Evolutionary conservation across 2,329 filamentous ascomycete genomes (phyloP), one percentile per base, ranked within the genome.

Genomic region (Ophioceras dolichostomum): DNA sequence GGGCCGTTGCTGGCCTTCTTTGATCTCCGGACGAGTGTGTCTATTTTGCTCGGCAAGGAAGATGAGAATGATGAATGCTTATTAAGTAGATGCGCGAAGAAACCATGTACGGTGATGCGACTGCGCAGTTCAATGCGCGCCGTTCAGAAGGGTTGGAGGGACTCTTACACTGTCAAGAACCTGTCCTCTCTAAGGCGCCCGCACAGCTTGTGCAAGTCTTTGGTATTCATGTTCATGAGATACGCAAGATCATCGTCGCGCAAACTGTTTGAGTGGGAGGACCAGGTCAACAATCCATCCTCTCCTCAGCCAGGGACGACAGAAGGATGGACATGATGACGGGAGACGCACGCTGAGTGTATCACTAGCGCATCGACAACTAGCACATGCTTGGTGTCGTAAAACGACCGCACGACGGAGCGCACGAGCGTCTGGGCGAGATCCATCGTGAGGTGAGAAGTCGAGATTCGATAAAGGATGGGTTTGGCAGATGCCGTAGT

Each of bases 191-290:
- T 77, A 37, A 98, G 70, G 49, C 78, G 82, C 42, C 82, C 87
- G 56, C 85, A 89, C 21, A 94, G 73, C 57, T 89, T 93, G 55
- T 91, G 86, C 31, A 96, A 71, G 50, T 93, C 84, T 56, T 98
- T 96, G 29, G 79, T 79, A 55, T 94, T 89, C 62, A 93, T 87
- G 43, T 80, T 80, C 60, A 95, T 80, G 18, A 96, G 67, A 50
- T 86, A 80, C 31, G 84, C 83, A 43, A 98, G 68, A 52, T 98
- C 91, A 52, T 87, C 80, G 53, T 94, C 84, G 51, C 86, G 81
- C 41, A 96, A 33, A 21, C 39, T 44, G 36, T 31, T n/a, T n/a
- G n/a, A n/a, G n/a, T n/a, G n/a, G 22, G 31, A 26, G 83, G 68
- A 45, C 83, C 73, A 38, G 21, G 40, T 29, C 39, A 27, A 8